Evolutionary conservation across 1,284 basidiomycete genomes (phyloP), one percentile per base, ranked within the genome.

Genomic region (Quambalaria eucalypti): DNA sequence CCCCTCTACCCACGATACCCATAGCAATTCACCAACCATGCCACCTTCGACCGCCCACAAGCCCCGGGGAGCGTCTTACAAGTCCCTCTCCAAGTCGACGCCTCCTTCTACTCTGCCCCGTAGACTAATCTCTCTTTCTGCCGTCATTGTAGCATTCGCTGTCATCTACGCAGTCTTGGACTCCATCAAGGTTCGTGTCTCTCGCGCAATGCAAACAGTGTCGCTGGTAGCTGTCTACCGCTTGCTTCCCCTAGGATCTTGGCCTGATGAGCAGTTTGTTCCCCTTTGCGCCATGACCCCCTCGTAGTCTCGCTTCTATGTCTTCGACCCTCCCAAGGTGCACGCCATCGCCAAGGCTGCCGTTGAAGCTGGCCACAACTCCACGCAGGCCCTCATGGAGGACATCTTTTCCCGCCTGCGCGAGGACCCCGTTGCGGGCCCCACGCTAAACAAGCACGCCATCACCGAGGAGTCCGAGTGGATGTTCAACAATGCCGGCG

Each of bases 401-500:
- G 62, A 72, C 28, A 73, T 74, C 47, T 42, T 73, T 10, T 49
- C 48, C 30, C 36, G 59, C 28, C 64, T 74, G 16, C 57, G 59
- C 12, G 52, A 57, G 29, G 68, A 74, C 49, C 66, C 66, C 38
- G 66, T 67, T 50, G 48, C 60, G 2, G 64, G 58, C 2, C 67
- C 62, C 31, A 65, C 64, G 28, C 59, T 74, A 38, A 74, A 74
- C 61, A 57, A 57, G 42, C 57, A 69, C 46, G 59, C 65, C 29
- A 65, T 67, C 42, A 57, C 53, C 29, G 56, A 66, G 50, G 62
- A 59, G 28, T 83, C 82, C 23, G 91, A 97, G 72, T 97, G 93
- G 93, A 84, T 97, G 42, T 89, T 95, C 78, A 97, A 87, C 80
- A 98, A 98, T 73, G 93, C 93, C 0, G 93, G 92, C 19, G 93